Base-by-base conservation (phyloP, 1,284 basidiomycete species). In the Albatrellus sp. region DNA sequence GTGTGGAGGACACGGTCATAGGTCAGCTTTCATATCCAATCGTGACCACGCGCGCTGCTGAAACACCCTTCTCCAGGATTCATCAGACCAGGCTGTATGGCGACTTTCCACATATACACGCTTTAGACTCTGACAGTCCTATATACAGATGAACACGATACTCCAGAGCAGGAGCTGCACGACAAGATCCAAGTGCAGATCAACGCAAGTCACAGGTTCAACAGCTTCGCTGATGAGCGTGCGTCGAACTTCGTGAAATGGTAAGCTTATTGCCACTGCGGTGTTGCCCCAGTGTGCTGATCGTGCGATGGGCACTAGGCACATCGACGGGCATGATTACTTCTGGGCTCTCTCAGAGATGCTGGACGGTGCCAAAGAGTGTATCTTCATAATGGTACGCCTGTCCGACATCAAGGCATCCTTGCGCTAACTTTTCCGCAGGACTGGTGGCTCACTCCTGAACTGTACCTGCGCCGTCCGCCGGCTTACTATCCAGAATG, bases 381-480 rank as follows among this genome's bases (percentile, higher is more conserved):
- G 66, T 35, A 91, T 91, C 53, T 91, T 90, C 63, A 86, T 86
- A 47, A 49, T 81, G 50, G 81, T 81, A 50, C 14, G 68, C 39
- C 38, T 33, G 10, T 24, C 24, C 7, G 24, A 24, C 4, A 24
- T 7, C 3, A 24, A 4, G 7, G 4, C 24, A 24, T 24, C 24
- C 7, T 24, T 24, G 24, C 7, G 24, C 24, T 24, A 4, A 24
- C 24, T 24, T 3, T 24, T 24, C 24, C 7, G 20, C 48, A 83
- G 73, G 90, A 92, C 55, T 93, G 90, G 86, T 89, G 84, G 91
- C 74, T 96, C 47, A 86, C 86, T 0, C 91, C 91, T 1, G 91
- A 96, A 58, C 66, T 96, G 3, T 92, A 90, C 62, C 79, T 96
- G 17, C 81, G 92, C 40, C 83, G 93, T 13, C 93, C 93, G 0